phyloP scores from a whole-genome alignment of 352 stramenopile species.

The Phytophthora boehmeriae region DNA sequence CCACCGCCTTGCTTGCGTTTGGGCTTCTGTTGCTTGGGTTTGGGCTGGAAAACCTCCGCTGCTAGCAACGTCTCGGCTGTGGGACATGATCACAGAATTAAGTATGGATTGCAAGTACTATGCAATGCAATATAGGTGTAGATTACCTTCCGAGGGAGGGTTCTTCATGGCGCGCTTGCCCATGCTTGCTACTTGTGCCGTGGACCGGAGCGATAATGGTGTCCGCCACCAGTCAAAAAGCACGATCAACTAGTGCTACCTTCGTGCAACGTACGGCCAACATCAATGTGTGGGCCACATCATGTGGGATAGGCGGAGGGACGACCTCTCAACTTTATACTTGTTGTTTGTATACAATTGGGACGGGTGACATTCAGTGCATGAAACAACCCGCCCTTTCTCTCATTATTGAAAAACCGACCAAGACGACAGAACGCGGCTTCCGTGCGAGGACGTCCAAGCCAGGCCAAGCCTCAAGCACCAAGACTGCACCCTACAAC shows the following conservation, averaged over 20 bases:
- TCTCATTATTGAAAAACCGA: constrained; percentile 6
- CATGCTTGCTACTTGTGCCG: constrained; percentile 33
- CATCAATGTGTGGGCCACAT: constrained; percentile 1
- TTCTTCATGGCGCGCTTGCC: constrained; percentile 45
- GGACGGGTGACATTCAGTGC: background rate
- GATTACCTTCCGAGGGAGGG: constrained; percentile 18
- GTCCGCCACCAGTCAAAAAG: constrained; percentile 30
- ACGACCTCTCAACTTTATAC: background rate
- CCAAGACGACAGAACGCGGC: background rate
- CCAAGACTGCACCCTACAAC: background rate
- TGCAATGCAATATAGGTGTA: background rate
- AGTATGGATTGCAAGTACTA: background rate
- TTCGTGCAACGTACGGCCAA: background rate
- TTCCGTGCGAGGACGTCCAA: background rate
- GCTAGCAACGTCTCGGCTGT: constrained; percentile 63
- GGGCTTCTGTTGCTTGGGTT: constrained; percentile 19
- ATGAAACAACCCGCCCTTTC: background rate
- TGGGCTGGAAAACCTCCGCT: constrained; percentile 57
- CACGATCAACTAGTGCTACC: background rate
- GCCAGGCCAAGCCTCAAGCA: constrained; percentile 1
- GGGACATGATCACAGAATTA: background rate
- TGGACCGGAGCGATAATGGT: constrained; percentile 10
- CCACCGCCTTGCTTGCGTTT: constrained; percentile 27
- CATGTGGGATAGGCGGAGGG: background rate
- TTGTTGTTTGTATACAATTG: background rate